Evolutionary conservation across 2,329 filamentous ascomycete species (phyloP).

Genomic region (Canariomyces notabilis): DNA sequence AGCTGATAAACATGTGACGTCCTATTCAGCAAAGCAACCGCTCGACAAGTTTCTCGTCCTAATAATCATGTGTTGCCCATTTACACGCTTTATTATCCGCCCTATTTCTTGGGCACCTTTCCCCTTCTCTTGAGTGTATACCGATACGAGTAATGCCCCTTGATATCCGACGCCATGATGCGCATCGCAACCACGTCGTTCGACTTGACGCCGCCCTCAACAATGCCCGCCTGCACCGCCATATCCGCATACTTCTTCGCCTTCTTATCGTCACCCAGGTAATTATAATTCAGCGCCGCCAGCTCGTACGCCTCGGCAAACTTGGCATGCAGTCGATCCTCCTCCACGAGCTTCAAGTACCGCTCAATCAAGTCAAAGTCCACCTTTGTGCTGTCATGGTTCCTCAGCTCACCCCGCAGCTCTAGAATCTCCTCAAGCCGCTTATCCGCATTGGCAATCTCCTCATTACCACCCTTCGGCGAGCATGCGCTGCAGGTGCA

Average conservation of each 20-base stretch:
- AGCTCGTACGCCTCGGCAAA: conserved; percentile 37
- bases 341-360: conserved; percentile 30
- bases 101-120: not conserved
- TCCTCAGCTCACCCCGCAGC: conserved; percentile 28
- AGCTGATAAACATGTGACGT: too few species aligned
- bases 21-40: too few species aligned
- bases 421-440: conserved; percentile 26
- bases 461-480: not conserved
- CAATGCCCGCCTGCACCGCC: conserved; percentile 32
- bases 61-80: not conserved
- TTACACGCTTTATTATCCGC: not conserved
- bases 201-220: conserved; percentile 34
- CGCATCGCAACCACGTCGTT: conserved; percentile 33
- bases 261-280: conserved; percentile 29
- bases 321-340: conserved; percentile 34
- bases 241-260: conserved; percentile 33
- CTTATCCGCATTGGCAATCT: conserved; percentile 25
- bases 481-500: conserved; percentile 36
- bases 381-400: conserved; percentile 23
- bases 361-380: conserved; percentile 29
- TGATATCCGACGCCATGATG: conserved; percentile 30
- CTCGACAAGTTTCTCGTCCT: too few species aligned
- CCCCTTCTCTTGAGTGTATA: conserved; percentile 22
- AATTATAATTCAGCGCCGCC: conserved; percentile 37
- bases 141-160: conserved; percentile 29